Conservation (phyloP, 192 early-diverging fungal species). For the Backusella sp. region DNA sequence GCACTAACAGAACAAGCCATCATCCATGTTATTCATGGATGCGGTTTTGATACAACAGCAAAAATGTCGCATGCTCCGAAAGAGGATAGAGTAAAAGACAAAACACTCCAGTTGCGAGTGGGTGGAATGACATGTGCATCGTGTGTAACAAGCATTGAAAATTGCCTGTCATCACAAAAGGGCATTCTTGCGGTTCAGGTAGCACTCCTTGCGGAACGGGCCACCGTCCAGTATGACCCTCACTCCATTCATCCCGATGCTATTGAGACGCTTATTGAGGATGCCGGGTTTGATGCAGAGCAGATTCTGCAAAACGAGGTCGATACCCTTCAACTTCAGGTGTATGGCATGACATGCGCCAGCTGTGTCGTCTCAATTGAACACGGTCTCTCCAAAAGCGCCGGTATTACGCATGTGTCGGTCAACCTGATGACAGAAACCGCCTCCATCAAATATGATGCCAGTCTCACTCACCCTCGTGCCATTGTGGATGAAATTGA, state of each 20-base stretch:
- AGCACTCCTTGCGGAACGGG: slow-evolving; percentile 74
- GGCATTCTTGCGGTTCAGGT: slow-evolving; percentile 55
- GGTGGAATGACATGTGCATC: slow-evolving; percentile 89
- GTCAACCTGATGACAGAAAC: slow-evolving; percentile 76
- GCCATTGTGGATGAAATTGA: slow-evolving; percentile 83
- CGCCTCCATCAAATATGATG: slow-evolving; percentile 70
- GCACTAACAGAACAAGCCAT: slow-evolving; percentile 50
- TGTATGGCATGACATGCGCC: slow-evolving; percentile 85
- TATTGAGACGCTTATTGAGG: slow-evolving; percentile 69
- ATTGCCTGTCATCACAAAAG: slow-evolving; percentile 46
- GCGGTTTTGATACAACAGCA: slow-evolving; percentile 36
- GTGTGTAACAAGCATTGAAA: slow-evolving; percentile 79
- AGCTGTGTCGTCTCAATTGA: slow-evolving; percentile 83
- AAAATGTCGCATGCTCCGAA: slow-evolving; percentile 61
- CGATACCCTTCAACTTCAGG: slow-evolving; percentile 12
- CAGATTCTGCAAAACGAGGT: slow-evolving; percentile 4
- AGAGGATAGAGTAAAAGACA: slow-evolving; percentile 33
- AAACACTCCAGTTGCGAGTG: slow-evolving; percentile 67
- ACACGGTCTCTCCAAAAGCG: slow-evolving; percentile 47
- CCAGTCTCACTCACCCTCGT: slow-evolving; percentile 58
- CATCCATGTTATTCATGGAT: slow-evolving; percentile 48
- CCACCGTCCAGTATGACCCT: slow-evolving; percentile 69
- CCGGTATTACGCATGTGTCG: slow-evolving; percentile 41
- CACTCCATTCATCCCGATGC: slow-evolving; percentile 29
- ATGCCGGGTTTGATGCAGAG: slow-evolving; percentile 79